phyloP scores from a whole-genome alignment of 257 asterid species.

The Vinca minor region DNA sequence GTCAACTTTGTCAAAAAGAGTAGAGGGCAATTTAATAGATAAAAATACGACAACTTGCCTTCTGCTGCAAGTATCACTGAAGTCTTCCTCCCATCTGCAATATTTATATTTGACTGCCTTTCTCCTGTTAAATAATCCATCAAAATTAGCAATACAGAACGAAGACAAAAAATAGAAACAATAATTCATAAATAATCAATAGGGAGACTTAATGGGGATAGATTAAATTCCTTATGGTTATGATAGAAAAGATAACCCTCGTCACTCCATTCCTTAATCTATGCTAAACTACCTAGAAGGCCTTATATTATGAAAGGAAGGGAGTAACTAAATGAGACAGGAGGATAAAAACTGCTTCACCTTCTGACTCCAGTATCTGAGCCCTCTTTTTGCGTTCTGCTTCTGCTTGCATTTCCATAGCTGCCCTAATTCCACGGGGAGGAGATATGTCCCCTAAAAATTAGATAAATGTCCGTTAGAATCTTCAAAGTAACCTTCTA shows the following conservation, averaged over 20 bases:
- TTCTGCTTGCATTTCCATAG: constrained; percentile 98
- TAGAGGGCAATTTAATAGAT: not conserved
- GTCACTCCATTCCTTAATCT: not conserved
- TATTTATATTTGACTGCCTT: constrained; percentile 79
- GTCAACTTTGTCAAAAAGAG: too few species aligned
- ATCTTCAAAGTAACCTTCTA: not conserved
- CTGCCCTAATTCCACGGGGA: constrained; percentile 77
- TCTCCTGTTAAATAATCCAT: constrained; percentile 45
- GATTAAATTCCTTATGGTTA: too few species aligned
- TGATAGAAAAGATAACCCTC: too few species aligned
- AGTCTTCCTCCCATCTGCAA: constrained; percentile 68
- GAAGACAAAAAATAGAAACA: not conserved
- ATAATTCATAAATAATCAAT: not conserved
- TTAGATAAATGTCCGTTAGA: not conserved
- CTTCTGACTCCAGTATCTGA: constrained; percentile 87
- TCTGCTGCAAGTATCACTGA: constrained; percentile 75
- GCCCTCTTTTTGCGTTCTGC: constrained; percentile 97
- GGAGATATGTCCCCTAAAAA: constrained; percentile 84
- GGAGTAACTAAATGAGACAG: constrained; percentile 5
- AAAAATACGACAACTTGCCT: constrained; percentile 35
- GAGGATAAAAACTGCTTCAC: constrained; percentile 23
- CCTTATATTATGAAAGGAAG: not conserved
- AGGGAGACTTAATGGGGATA: not conserved
- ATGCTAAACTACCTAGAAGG: not conserved
- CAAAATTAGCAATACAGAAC: not conserved